Evolutionary conservation across 2,329 filamentous ascomycete genomes (phyloP).

Genomic region (Ascocoryne sarcoides): DNA sequence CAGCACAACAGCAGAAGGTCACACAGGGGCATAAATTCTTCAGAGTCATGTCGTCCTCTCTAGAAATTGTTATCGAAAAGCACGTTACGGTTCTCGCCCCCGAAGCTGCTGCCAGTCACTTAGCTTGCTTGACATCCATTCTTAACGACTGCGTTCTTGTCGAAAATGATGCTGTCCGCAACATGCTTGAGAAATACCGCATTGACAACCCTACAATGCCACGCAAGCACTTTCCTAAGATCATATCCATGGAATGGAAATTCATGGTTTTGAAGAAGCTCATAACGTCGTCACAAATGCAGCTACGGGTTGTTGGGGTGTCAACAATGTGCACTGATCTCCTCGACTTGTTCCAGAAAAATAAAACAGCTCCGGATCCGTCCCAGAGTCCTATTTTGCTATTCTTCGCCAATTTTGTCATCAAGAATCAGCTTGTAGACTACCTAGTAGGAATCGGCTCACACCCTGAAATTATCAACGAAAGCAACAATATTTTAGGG

Average conservation of each 20-base stretch:
- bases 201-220: slow-evolving; percentile 25
- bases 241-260: slow-evolving; percentile 57
- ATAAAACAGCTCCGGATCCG: slow-evolving; percentile 29
- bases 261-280: slow-evolving; percentile 61
- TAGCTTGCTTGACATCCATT: slow-evolving; percentile 36
- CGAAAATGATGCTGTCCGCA: slow-evolving; percentile 13
- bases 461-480: slow-evolving; percentile 78
- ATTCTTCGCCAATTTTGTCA: slow-evolving; percentile 61
- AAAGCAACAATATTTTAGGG: slow-evolving; percentile 75
- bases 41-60: slow-evolving; percentile 32
- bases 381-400: slow-evolving; percentile 47
- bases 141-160: slow-evolving; percentile 32
- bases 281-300: slow-evolving; percentile 81
- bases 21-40: slow-evolving; percentile 37
- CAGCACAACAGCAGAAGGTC: slow-evolving; percentile 27
- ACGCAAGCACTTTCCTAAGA: slow-evolving; percentile 34
- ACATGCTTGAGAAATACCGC: slow-evolving; percentile 20
- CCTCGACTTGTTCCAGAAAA: slow-evolving; percentile 54
- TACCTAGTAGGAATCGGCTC: slow-evolving; percentile 88
- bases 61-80: slow-evolving; percentile 45
- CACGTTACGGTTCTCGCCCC: slow-evolving; percentile 42
- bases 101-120: slow-evolving; percentile 35
- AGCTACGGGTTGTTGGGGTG: slow-evolving; percentile 73
- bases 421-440: slow-evolving; percentile 62
- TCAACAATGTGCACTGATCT: slow-evolving; percentile 65